Base-by-base conservation (phyloP, 805 yeast genomes). In the Danielia oregonensis region DNA sequence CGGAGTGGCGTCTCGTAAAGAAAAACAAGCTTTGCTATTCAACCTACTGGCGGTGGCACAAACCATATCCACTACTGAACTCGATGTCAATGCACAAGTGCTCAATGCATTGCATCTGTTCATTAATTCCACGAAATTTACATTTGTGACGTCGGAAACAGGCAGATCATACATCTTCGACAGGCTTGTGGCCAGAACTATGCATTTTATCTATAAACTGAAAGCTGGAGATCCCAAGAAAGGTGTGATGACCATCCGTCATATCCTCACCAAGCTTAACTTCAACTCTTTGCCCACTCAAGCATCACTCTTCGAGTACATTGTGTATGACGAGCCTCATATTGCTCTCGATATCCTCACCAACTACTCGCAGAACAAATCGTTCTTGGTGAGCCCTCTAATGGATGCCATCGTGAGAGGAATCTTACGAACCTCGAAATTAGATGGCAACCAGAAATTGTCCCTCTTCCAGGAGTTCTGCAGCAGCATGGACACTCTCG, bases 41-140 rank as follows among this genome's bases (percentile, higher is more conserved):
- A 32, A 51, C 7, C 26, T 64, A 3, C 42, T 63, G 27, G 52
- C 61, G 6, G 29, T 60, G 15, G 59, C 57, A 2, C 68, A 61
- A 39, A 39, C 55, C 24, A 29, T 62, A 6, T 54, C 68, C 2
- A 37, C 46, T 3, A 35, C 57, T 5, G 42, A 49, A 4, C 36
- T 49, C 2, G 37, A 40, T 2, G 42, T 49, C 29, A 32, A 50
- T 1, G 44, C 58, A 3, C 14, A 4, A 1, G 32, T 49, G 3
- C 27, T 62, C 13, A 49, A 54, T 30, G 32, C 22, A 13, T 13
- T 55, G 10, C 33, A 37, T 28, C 22, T 14, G 17, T 25, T 28
- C 32, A 25, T 39, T 10, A 24, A 36, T 32, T 21, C 36, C 21
- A 19, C 25, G n/a, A 26, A 39, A 11, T 41, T 45, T 21, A 19